Percentiles rank a stretch among this genome's conserved stretches.
Conservation (phyloP, 1,284 basidiomycete species). For the Malassezia sympodialis region DNA sequence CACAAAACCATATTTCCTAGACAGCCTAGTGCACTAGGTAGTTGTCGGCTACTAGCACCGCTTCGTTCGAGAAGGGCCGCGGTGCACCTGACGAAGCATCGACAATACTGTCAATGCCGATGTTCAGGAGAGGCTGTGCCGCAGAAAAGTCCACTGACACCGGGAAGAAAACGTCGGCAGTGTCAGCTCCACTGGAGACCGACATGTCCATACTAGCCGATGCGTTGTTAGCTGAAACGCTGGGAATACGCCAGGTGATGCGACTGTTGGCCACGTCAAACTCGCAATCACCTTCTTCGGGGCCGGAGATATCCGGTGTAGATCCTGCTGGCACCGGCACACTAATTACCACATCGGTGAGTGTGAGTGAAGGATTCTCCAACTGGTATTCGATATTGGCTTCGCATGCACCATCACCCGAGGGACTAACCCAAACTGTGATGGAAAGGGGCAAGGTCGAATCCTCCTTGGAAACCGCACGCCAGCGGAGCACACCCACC, state of each 20-base stretch:
- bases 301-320: slow-evolving; percentile 59
- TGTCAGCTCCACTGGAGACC: slow-evolving; percentile 62
- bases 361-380: slow-evolving; percentile 57
- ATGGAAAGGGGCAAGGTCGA: slow-evolving; percentile 79
- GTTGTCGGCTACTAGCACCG: slow-evolving; percentile 9
- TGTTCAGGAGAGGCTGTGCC: slow-evolving; percentile 64
- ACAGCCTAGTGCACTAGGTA: slow-evolving; percentile 8
- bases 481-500: slow-evolving; percentile 74
- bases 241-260: slow-evolving; percentile 70
- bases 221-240: slow-evolving; percentile 54
- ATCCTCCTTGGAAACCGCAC: slow-evolving; percentile 82
- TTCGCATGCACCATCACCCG: slow-evolving; percentile 65
- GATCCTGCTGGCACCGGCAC: slow-evolving; percentile 83
- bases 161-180: slow-evolving; percentile 80
- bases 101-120: slow-evolving; percentile 52
- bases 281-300: slow-evolving; percentile 67
- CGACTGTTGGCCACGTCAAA: slow-evolving; percentile 67
- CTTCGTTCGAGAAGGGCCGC: slow-evolving; percentile 7
- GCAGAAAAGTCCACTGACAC: slow-evolving; percentile 73
- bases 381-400: slow-evolving; percentile 96
- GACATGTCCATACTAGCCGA: slow-evolving; percentile 65
- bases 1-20: slow-evolving; percentile 6
- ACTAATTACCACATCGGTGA: slow-evolving; percentile 76
- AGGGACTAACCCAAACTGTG: slow-evolving; percentile 89
- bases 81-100: neutral